Evolutionary conservation across 2,329 filamentous ascomycete species (phyloP).

Genomic region (Leptodontidium sp.): DNA sequence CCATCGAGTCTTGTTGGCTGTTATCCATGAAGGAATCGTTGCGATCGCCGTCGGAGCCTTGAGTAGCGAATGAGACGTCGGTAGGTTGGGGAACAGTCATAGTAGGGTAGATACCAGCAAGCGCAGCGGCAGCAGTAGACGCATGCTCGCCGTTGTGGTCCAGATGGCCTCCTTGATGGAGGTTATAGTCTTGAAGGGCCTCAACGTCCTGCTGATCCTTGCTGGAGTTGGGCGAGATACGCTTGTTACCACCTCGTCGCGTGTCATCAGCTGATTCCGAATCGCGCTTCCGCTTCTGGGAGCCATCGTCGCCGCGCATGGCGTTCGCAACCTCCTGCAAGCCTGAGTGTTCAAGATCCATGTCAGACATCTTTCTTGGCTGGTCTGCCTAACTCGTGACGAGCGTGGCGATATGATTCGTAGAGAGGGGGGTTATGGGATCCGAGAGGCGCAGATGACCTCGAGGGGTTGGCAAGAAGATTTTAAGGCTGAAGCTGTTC

Average conservation of each 20-base stretch:
- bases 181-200: slow-evolving; percentile 47
- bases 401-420: slow-evolving; percentile 43
- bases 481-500: slow-evolving; percentile 44
- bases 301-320: slow-evolving; percentile 45
- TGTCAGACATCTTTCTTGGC: slow-evolving; percentile 44
- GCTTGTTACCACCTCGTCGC: slow-evolving; percentile 46
- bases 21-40: slow-evolving; percentile 52
- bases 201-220: slow-evolving; percentile 46
- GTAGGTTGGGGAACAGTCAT: slow-evolving; percentile 65
- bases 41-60: slow-evolving; percentile 51
- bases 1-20: slow-evolving; percentile 42
- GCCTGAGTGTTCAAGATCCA: slow-evolving; percentile 48
- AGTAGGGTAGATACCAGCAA: slow-evolving; percentile 53
- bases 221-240: slow-evolving; percentile 44
- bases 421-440: slow-evolving; percentile 33
- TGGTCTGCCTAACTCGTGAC: slow-evolving; percentile 32
- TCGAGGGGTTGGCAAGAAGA: slow-evolving; percentile 44
- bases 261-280: slow-evolving; percentile 48
- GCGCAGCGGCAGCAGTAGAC: slow-evolving; percentile 66
- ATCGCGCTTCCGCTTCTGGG: slow-evolving; percentile 49
- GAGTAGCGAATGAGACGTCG: slow-evolving; percentile 59
- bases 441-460: slow-evolving; percentile 46
- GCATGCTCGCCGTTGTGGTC: slow-evolving; percentile 62
- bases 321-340: slow-evolving; percentile 49
- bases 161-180: slow-evolving; percentile 55